Conservation (phyloP, 805 yeast species). For the Candida nonsorbophila region DNA sequence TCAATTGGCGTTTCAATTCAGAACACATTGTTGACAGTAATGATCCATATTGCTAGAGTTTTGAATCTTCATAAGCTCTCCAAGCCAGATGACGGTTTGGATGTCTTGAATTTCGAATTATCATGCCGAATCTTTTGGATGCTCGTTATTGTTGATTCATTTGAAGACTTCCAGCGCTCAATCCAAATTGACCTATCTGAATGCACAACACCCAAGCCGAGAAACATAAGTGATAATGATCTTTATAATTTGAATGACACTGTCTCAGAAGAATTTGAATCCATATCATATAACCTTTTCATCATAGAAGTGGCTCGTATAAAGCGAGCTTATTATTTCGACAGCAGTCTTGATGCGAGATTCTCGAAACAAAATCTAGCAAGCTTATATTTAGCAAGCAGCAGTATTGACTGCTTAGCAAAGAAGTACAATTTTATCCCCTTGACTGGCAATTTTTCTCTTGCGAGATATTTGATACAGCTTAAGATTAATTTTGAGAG, state of each 20-base stretch:
- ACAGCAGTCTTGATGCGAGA: too few species aligned
- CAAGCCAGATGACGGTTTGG: conserved; percentile 4
- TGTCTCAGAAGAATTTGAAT: conserved; percentile 16
- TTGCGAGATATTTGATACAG: conserved; percentile 1
- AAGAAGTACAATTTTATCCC: too few species aligned
- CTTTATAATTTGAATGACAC: conserved; percentile 5
- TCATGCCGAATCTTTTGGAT: conserved; percentile 21
- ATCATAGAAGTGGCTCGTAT: conserved; percentile 15
- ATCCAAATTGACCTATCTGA: conserved; percentile 12
- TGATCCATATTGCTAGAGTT: conserved; percentile 17
- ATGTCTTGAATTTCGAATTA: conserved; percentile 9
- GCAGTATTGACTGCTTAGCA: too few species aligned
- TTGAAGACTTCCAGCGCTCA: conserved; percentile 18
- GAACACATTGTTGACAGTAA: conserved; percentile 13
- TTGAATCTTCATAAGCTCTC: conserved; percentile 14
- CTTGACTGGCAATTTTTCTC: too few species aligned
- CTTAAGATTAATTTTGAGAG: conserved; percentile 4
- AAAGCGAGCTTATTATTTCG: conserved; percentile 18
- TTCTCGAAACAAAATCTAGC: too few species aligned
- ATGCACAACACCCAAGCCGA: conserved; percentile 18
- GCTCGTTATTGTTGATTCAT: conserved; percentile 25
- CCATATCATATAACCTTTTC: conserved; percentile 11
- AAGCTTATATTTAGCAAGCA: too few species aligned
- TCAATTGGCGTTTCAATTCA: conserved; percentile 22
- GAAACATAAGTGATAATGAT: conserved; percentile 10